Conservation (phyloP, 345 rosid species). For the Aquilaria sinensis region DNA sequence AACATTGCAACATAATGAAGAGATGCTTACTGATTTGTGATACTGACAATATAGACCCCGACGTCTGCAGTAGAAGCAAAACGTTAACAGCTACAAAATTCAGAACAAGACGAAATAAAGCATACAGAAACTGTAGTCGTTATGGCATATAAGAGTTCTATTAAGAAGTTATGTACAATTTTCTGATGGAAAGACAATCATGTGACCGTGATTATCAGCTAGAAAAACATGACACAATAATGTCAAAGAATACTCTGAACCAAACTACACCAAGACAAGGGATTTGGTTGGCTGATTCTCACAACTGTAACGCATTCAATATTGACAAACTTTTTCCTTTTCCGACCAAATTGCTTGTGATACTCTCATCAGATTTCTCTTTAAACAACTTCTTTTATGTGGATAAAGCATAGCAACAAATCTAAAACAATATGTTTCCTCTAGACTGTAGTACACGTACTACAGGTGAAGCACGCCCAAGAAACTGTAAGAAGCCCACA, state of each 20-base stretch:
- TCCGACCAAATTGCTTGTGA: no score
- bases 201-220: neutral
- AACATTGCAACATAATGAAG: slow-evolving; percentile 11
- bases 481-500: neutral
- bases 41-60: slow-evolving; percentile 60
- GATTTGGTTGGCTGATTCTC: no score
- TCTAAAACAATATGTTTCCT: neutral
- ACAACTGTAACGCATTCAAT: no score
- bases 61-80: slow-evolving; percentile 47
- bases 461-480: neutral
- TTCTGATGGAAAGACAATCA: neutral
- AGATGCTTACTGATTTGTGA: slow-evolving; percentile 56
- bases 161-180: neutral
- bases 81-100: slow-evolving; percentile 2
- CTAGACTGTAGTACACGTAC: neutral
- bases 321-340: no score
- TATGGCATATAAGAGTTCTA: neutral
- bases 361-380: no score
- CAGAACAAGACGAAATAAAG: neutral
- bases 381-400: neutral
- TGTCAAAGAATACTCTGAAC: neutral
- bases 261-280: neutral
- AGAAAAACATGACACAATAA: neutral
- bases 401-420: neutral
- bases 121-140: neutral